A percentile compares a stretch with the other conserved stretches of the same genome.
Conservation (phyloP, 371 early-diverging fungal genomes). For the Lichtheimia ornata region DNA sequence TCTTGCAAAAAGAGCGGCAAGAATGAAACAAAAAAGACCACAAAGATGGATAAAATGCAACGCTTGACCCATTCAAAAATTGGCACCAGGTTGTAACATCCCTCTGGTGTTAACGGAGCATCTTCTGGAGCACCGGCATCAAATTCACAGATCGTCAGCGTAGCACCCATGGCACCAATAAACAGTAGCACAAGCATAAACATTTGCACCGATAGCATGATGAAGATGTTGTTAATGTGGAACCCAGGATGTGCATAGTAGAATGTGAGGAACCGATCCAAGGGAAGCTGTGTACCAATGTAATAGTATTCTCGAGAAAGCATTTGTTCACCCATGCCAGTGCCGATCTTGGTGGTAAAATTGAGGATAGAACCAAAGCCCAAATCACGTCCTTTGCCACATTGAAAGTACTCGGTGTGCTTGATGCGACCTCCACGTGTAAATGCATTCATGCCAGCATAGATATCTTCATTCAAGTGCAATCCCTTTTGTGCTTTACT, state of each 20-base stretch:
- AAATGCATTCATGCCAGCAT: constrained; percentile 89
- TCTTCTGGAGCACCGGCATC: constrained; percentile 39
- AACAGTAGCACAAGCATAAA: constrained; percentile 81
- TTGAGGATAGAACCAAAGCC: constrained; percentile 88
- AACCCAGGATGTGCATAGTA: constrained; percentile 90
- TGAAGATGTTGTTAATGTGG: constrained; percentile 91
- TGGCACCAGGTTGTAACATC: constrained; percentile 76
- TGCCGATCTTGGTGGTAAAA: constrained; percentile 89
- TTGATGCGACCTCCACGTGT: constrained; percentile 85
- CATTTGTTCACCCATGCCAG: constrained; percentile 92
- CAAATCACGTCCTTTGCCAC: constrained; percentile 90
- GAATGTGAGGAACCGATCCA: constrained; percentile 86
- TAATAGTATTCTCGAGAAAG: constrained; percentile 89
- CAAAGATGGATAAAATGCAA: constrained; percentile 76
- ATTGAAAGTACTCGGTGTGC: constrained; percentile 90
- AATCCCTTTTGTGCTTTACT: constrained; percentile 90
- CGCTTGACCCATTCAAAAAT: constrained; percentile 85
- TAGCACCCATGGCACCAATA: constrained; percentile 70
- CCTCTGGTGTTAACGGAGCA: constrained; percentile 50
- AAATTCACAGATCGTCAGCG: constrained; percentile 49
- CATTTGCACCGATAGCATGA: constrained; percentile 82
- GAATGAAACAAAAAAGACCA: constrained; percentile 82
- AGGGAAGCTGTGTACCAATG: constrained; percentile 78
- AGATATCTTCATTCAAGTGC: constrained; percentile 92
- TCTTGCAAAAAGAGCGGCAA: constrained; percentile 86